Evolutionary conservation across 208 protist genomes (phyloP).

Genomic region (Crithidia acanthocephali): DNA sequence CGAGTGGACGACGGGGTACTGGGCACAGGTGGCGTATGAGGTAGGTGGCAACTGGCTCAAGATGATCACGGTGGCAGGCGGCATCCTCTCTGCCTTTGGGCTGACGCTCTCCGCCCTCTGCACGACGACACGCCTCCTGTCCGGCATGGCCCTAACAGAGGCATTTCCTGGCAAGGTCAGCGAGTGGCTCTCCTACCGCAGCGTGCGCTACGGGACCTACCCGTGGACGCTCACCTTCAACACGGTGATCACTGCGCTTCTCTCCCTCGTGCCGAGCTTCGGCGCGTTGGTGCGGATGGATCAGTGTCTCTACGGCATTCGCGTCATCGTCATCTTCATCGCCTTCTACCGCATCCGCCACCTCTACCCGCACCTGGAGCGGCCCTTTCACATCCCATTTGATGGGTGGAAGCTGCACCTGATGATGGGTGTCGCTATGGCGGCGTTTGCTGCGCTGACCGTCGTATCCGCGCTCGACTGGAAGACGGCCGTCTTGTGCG

Average conservation of each 20-base stretch:
- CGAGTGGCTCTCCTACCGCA: slow-evolving; percentile 56
- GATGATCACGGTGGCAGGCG: slow-evolving; percentile 54
- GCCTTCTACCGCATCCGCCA: slow-evolving; percentile 69
- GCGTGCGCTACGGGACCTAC: slow-evolving; percentile 71
- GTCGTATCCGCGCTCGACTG: slow-evolving; percentile 51
- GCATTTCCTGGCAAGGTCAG: slow-evolving; percentile 63
- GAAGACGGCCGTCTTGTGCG: slow-evolving; percentile 46
- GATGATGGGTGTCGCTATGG: slow-evolving; percentile 48
- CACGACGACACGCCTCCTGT: slow-evolving; percentile 72
- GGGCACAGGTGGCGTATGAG: slow-evolving; percentile 52
- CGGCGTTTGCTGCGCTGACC: slow-evolving; percentile 48
- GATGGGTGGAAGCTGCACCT: slow-evolving; percentile 43
- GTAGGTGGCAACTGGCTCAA: slow-evolving; percentile 57
- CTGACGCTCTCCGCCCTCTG: slow-evolving; percentile 73
- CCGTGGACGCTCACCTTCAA: slow-evolving; percentile 79
- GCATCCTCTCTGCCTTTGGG: slow-evolving; percentile 72
- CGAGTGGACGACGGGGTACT: slow-evolving; percentile 78
- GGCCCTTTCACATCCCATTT: slow-evolving; percentile 65
- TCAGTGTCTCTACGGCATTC: slow-evolving; percentile 81
- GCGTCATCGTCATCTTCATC: slow-evolving; percentile 56
- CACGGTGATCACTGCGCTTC: slow-evolving; percentile 60
- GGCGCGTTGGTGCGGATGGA: slow-evolving; percentile 68
- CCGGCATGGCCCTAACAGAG: slow-evolving; percentile 73
- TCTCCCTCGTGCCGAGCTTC: slow-evolving; percentile 68
- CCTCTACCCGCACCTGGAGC: slow-evolving; percentile 63